Evolutionary conservation across 306 rosid species (phyloP), one percentile per base, ranked within the genome.

Genomic region (Quillaja saponaria): DNA sequence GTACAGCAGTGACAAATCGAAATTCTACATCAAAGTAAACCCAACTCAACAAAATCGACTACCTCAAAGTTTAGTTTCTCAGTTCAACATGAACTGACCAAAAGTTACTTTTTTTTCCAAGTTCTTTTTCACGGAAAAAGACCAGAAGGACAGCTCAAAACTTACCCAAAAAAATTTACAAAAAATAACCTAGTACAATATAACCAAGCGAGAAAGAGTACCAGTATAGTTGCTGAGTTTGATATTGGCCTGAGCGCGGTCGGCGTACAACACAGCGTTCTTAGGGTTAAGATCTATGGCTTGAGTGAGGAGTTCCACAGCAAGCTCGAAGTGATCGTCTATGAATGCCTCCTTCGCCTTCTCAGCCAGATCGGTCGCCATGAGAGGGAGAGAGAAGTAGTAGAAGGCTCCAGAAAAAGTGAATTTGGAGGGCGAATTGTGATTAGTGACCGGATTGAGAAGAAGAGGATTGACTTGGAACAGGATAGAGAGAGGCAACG

Each of bases 191-290:
- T 1, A 39, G 7, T 2, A 34, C 40, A 49, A 39, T 15, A 13
- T 13, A 57, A 28, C 25, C 47, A 34, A 13, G 38, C 53, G 13
- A 13, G 25, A 12, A 37, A 49, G n/a, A 21, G 34, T 39, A 91
- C 96, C 95, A 16, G 95, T 79, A 71, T 56, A 78, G 71, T 74
- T 71, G 12, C 13, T 3, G 78, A 81, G 80, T 67, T 92, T 92
- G 90, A 92, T 83, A 76, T 92, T 78, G 71, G 95, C 96, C 77
- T 92, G 99, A 2, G 99, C 95, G 10, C 99, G 96, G 75, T 92
- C 91, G 7, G 77, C 77, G 48, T 35, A 83, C 49, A 87, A 87
- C 48, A 72, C 87, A 1, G 96, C 55, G 62, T 51, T 77, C 4
- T n/a, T 61, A 20, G 96, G 96, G 61, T 67, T 75, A 45, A 78